Evolutionary conservation across 805 yeast genomes (phyloP).

Genomic region (Wickerhamiella australiensis): DNA sequence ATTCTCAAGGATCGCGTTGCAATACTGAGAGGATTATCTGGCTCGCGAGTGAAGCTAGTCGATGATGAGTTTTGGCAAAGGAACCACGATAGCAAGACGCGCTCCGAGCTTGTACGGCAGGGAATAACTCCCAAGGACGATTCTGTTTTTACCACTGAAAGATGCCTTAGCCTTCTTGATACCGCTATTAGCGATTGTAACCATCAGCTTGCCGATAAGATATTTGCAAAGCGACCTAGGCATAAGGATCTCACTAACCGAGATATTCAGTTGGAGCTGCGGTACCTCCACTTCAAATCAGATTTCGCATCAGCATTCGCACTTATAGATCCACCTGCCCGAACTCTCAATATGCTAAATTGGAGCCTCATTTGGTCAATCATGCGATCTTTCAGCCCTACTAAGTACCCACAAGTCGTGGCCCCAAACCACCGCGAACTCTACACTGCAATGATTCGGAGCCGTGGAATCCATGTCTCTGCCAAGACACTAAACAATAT

Average conservation of each 20-base stretch:
- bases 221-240: neutral
- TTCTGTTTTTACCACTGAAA: neutral
- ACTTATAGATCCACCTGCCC: neutral
- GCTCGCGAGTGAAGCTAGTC: neutral
- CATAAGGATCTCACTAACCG: neutral
- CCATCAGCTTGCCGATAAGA: neutral
- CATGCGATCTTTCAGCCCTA: neutral
- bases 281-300: neutral
- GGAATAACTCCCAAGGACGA: neutral
- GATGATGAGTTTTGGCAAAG: slow-evolving; percentile 1
- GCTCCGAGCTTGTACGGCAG: neutral
- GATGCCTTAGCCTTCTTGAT: neutral
- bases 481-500: neutral
- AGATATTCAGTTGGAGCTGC: neutral
- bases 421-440: neutral
- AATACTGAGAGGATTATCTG: neutral
- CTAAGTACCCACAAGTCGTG: neutral
- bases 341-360: neutral
- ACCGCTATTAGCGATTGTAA: neutral
- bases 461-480: neutral
- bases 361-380: slow-evolving; percentile 1
- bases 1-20: neutral
- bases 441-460: neutral
- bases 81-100: neutral
- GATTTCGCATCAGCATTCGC: slow-evolving; percentile 2